A percentile compares a stretch with the other conserved stretches of the same genome.
phyloP scores from a whole-genome alignment of 306 rosid species.

The Betula pendula region DNA sequence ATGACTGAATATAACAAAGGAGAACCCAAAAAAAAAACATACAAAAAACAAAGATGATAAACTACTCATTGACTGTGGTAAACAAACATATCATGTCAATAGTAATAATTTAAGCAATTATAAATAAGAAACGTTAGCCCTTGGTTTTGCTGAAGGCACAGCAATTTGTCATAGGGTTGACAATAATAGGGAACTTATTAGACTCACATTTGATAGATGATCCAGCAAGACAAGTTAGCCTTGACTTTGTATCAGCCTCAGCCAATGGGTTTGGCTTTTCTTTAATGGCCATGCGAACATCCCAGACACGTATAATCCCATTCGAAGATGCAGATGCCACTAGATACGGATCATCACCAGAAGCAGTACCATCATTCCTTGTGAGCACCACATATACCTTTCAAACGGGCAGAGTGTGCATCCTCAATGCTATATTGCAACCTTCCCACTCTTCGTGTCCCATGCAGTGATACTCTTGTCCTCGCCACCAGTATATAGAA shows the following conservation, averaged over 20 bases:
- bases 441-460: conserved; percentile 79
- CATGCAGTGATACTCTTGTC: conserved; percentile 72
- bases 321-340: conserved; percentile 89
- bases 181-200: not conserved
- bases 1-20: not conserved
- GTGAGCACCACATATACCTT: conserved; percentile 73
- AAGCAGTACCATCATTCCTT: conserved; percentile 38
- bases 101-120: not conserved
- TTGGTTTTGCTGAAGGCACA: not conserved
- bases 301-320: conserved; percentile 87
- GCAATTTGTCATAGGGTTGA: not conserved
- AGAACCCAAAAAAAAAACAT: not conserved
- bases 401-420: conserved; percentile 77
- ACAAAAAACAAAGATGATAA: not conserved
- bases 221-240: conserved; percentile 92
- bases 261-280: conserved; percentile 74
- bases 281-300: conserved; percentile 72
- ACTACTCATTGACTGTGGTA: not conserved
- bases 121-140: not conserved
- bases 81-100: not conserved
- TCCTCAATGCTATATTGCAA: conserved; percentile 70
- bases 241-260: conserved; percentile 73
- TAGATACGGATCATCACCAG: conserved; percentile 63
- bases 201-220: conserved; percentile 70
- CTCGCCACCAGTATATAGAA: conserved; percentile 84